These are phyloP conservation scores for Phytophthora quininea DNA, from an alignment of 352 stramenopile species.

Conservation along the genomic window DNA sequence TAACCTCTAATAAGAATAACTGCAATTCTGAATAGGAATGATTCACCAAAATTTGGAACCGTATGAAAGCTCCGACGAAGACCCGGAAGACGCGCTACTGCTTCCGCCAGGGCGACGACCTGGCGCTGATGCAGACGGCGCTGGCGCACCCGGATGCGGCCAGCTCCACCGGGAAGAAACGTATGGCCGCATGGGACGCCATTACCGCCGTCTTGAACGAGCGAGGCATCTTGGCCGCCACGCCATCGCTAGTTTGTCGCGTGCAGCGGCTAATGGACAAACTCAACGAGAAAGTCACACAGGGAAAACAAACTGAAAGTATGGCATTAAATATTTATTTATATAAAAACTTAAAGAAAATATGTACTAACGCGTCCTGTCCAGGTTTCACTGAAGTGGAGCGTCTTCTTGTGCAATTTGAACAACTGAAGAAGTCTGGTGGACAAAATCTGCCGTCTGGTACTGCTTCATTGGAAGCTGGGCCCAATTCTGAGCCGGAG, in stretches of 20 bases:
- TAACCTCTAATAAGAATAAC: too few relatives aligned
- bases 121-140: constrained; percentile 13
- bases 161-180: background rate
- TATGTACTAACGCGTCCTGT: constrained; percentile 3
- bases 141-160: constrained; percentile 12
- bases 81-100: constrained; percentile 29
- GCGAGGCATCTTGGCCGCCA: constrained; percentile 13
- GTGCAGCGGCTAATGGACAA: constrained; percentile 13
- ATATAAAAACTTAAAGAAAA: too few relatives aligned
- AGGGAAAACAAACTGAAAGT: constrained; percentile 14
- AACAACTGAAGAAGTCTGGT: constrained; percentile 4
- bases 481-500: background rate
- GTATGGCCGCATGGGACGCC: constrained; percentile 9
- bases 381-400: constrained; percentile 23
- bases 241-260: constrained; percentile 19
- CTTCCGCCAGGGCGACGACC: constrained; percentile 22
- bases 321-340: constrained; percentile 2
- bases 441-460: too few relatives aligned
- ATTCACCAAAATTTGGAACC: too few relatives aligned
- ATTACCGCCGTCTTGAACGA: constrained; percentile 15
- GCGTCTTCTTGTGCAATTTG: constrained; percentile 18
- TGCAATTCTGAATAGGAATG: too few relatives aligned
- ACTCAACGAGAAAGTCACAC: constrained; percentile 5
- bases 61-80: too few relatives aligned
- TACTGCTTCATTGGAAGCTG: background rate